These are phyloP conservation scores for Pythium oligandrum DNA, from an alignment of 352 stramenopile genomes.

Conservation along the genomic window DNA sequence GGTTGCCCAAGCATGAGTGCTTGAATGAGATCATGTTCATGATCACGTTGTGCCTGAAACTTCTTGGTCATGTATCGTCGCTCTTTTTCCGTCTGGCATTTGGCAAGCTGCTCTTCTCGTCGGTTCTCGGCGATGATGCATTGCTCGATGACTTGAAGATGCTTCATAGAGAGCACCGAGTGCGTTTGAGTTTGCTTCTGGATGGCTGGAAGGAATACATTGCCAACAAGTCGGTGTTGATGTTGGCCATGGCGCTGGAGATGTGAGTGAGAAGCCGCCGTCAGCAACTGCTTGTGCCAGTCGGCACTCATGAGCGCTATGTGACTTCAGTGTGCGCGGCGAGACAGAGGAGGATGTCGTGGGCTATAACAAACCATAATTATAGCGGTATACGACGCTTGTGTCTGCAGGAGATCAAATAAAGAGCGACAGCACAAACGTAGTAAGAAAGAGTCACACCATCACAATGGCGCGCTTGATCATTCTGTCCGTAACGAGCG, in stretches of 20 bases:
- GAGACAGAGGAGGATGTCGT: too few relatives aligned
- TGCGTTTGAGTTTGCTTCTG: constrained; percentile 18
- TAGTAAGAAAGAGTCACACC: too few relatives aligned
- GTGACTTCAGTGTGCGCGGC: neutral
- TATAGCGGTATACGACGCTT: too few relatives aligned
- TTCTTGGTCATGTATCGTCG: constrained; percentile 44
- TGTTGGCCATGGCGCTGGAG: constrained; percentile 31
- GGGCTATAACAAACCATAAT: too few relatives aligned
- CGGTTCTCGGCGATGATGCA: constrained; percentile 71
- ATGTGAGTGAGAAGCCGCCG: constrained; percentile 38
- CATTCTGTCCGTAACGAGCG: too few relatives aligned
- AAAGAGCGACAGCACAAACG: too few relatives aligned
- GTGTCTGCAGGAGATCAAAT: too few relatives aligned
- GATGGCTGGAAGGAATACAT: constrained; percentile 60
- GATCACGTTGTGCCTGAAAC: constrained; percentile 47
- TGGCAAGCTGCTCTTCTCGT: constrained; percentile 48
- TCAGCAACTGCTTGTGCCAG: constrained; percentile 42
- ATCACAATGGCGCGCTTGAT: too few relatives aligned
- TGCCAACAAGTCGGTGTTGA: constrained; percentile 46
- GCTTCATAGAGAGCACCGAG: constrained; percentile 36
- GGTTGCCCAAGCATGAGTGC: constrained; percentile 46
- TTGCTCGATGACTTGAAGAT: constrained; percentile 68
- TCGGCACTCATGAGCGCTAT: constrained; percentile 5
- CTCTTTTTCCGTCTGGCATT: constrained; percentile 42
- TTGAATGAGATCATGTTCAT: constrained; percentile 53